These are phyloP conservation scores for Fusarium luffae DNA, from an alignment of 2,329 filamentous ascomycete species.

Conservation along the genomic window DNA sequence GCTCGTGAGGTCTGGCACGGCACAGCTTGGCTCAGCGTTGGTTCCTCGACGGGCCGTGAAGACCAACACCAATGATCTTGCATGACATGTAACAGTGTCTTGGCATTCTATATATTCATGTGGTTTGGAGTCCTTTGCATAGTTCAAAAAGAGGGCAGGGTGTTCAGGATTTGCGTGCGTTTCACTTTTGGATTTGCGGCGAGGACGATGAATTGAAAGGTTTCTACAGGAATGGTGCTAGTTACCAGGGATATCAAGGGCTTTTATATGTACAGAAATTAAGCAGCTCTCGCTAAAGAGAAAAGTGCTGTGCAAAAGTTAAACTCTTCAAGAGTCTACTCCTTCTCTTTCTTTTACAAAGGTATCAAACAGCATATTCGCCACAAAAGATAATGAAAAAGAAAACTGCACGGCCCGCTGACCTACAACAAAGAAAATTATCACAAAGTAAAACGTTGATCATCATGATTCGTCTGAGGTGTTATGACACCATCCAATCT, in stretches of 20 bases:
- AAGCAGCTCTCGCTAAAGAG: conserved; percentile 32
- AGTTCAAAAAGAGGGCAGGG: conserved; percentile 7
- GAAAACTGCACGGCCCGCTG: conserved; percentile 23
- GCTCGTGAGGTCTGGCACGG: neutral
- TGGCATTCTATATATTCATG: neutral
- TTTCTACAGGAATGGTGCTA: conserved; percentile 17
- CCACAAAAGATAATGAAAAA: conserved; percentile 10
- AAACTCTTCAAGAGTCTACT: conserved; percentile 21
- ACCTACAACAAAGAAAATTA: conserved; percentile 14
- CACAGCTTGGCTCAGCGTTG: conserved; percentile 4
- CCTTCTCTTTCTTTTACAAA: conserved; percentile 24
- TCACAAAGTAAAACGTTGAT: conserved; percentile 39
- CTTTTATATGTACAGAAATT: conserved; percentile 36
- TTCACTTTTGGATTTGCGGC: neutral
- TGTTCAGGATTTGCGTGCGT: conserved; percentile 8
- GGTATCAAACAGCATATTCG: conserved; percentile 11
- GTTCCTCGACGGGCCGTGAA: neutral
- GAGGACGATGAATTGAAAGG: conserved; percentile 2
- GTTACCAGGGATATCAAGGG: conserved; percentile 34
- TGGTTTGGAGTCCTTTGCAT: neutral
- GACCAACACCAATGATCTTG: neutral
- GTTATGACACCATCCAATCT: conserved; percentile 11
- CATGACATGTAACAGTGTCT: neutral
- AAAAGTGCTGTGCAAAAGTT: conserved; percentile 24
- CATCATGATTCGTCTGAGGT: conserved; percentile 41